Evolutionary conservation across 257 asterid species (phyloP).

Genomic region (Plantago ovata): DNA sequence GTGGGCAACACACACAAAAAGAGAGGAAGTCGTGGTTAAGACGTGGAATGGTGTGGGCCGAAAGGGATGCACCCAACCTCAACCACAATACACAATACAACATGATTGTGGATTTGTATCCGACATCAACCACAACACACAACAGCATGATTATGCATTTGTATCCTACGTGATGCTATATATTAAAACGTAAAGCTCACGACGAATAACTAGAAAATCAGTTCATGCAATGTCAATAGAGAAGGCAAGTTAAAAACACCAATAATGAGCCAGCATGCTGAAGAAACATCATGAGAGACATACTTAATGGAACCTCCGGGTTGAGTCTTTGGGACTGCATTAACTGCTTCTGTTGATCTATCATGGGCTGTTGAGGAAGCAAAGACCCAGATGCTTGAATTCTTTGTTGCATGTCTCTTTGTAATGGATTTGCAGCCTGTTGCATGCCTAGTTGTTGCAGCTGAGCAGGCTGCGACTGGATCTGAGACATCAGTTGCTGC

Average conservation of each 20-base stretch:
- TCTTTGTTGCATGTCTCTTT: slow-evolving; percentile 83
- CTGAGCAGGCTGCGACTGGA: slow-evolving; percentile 80
- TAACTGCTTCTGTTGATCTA: slow-evolving; percentile 81
- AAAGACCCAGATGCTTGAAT: slow-evolving; percentile 66
- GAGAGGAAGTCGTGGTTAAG: too few species aligned
- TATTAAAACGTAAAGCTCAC: not conserved
- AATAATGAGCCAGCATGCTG: slow-evolving; percentile 5
- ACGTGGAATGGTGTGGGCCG: too few species aligned
- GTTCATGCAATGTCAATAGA: not conserved
- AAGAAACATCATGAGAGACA: slow-evolving; percentile 25
- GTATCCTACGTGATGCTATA: too few species aligned
- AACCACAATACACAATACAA: too few species aligned
- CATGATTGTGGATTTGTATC: too few species aligned
- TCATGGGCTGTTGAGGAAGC: slow-evolving; percentile 67
- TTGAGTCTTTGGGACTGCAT: slow-evolving; percentile 68
- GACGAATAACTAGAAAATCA: slow-evolving; percentile 3
- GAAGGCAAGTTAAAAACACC: not conserved
- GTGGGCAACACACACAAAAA: too few species aligned
- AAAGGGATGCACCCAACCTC: too few species aligned
- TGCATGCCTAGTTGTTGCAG: slow-evolving; percentile 78
- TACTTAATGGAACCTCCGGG: slow-evolving; percentile 76
- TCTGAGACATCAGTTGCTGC: slow-evolving; percentile 84
- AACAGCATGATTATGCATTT: too few species aligned
- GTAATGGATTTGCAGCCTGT: slow-evolving; percentile 57
- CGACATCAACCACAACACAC: too few species aligned